Evolutionary conservation across 2,329 filamentous ascomycete genomes (phyloP).

Genomic region (Sordariomycetes sp.): DNA sequence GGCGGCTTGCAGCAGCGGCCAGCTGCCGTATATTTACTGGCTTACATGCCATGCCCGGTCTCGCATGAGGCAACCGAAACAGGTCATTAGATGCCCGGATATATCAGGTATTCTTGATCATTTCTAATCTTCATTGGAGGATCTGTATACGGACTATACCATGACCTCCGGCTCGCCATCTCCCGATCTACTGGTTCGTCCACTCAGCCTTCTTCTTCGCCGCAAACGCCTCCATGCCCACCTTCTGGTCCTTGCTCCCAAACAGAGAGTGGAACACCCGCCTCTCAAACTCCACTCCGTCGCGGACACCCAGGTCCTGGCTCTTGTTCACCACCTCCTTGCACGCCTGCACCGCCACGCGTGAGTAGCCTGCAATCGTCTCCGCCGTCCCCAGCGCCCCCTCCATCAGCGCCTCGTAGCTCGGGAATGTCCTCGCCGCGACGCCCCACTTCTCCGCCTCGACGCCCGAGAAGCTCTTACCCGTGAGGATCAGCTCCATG

Average conservation of each 20-base stretch:
- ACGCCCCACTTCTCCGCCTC: slow-evolving; percentile 87
- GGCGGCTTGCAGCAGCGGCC: too few species aligned
- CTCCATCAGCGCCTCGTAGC: slow-evolving; percentile 69
- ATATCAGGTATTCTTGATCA: too few species aligned
- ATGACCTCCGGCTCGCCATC: not conserved
- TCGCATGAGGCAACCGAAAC: too few species aligned
- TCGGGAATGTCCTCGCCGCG: slow-evolving; percentile 69
- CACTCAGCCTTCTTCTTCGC: slow-evolving; percentile 91
- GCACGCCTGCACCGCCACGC: slow-evolving; percentile 73
- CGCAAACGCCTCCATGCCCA: slow-evolving; percentile 90
- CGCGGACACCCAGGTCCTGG: slow-evolving; percentile 74
- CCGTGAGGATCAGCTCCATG: slow-evolving; percentile 86
- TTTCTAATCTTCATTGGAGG: not conserved
- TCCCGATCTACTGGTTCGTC: slow-evolving; percentile 36
- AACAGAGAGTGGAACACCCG: slow-evolving; percentile 88
- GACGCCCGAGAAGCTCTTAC: slow-evolving; percentile 67
- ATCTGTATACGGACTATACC: too few species aligned
- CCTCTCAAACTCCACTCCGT: slow-evolving; percentile 91
- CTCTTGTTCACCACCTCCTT: slow-evolving; percentile 99
- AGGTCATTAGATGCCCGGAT: too few species aligned
- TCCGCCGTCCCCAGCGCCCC: slow-evolving; percentile 72
- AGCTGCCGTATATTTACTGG: too few species aligned
- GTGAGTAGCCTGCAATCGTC: slow-evolving; percentile 77
- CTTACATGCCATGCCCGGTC: too few species aligned
- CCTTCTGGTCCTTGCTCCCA: slow-evolving; percentile 92